phyloP scores from a whole-genome alignment of 257 asterid species.

The Pogostemon cablin region DNA sequence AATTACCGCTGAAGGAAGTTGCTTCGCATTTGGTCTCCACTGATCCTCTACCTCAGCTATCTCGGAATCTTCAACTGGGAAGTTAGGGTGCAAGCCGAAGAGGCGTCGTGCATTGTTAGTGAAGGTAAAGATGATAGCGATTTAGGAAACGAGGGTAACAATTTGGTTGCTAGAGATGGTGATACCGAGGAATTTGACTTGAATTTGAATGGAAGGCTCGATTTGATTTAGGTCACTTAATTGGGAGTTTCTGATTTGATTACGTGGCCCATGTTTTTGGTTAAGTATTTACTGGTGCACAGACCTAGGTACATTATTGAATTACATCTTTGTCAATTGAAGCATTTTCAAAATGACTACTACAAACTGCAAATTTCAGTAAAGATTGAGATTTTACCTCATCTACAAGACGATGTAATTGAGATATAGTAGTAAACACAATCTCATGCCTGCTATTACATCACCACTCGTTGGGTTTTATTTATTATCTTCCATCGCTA shows the following conservation, averaged over 20 bases:
- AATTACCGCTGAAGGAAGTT: background rate
- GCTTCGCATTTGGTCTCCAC: constrained; percentile 37
- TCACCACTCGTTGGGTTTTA: too few relatives aligned
- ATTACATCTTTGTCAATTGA: constrained; percentile 55
- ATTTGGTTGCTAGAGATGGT: constrained; percentile 38
- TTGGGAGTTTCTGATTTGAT: too few relatives aligned
- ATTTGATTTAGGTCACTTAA: too few relatives aligned
- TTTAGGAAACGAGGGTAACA: constrained; percentile 34
- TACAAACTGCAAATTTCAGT: constrained; percentile 62
- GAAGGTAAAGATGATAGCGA: constrained; percentile 40
- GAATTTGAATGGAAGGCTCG: constrained; percentile 49
- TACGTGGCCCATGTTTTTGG: constrained; percentile 29
- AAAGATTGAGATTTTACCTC: constrained; percentile 80
- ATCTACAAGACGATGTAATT: constrained; percentile 88
- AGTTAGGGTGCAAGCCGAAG: constrained; percentile 42
- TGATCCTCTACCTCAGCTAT: constrained; percentile 35
- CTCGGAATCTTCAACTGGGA: constrained; percentile 29
- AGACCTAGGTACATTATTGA: constrained; percentile 65
- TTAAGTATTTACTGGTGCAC: constrained; percentile 78
- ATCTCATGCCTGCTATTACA: too few relatives aligned
- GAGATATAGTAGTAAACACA: too few relatives aligned
- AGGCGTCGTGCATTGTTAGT: constrained; percentile 48
- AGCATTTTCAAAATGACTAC: constrained; percentile 63
- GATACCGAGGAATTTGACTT: constrained; percentile 32
- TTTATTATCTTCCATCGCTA: too few relatives aligned